Percentiles rank a stretch among this genome's conserved stretches.
phyloP scores from a whole-genome alignment of 352 stramenopile genomes.

The Pythium sp. region DNA sequence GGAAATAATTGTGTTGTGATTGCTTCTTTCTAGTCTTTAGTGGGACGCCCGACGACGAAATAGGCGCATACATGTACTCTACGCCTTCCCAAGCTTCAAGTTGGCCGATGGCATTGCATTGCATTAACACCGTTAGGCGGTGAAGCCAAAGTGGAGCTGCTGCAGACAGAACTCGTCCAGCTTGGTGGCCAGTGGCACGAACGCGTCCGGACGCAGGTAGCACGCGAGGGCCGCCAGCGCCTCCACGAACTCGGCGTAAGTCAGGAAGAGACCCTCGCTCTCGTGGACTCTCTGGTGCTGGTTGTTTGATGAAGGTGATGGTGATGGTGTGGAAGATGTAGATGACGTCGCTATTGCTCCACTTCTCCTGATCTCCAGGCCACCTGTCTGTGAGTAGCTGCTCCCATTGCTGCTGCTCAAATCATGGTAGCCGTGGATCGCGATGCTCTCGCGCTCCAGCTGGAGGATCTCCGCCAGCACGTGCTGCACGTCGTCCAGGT shows the following conservation, averaged over 20 bases:
- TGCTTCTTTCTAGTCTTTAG: too few relatives aligned
- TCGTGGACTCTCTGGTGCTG: constrained; percentile 14
- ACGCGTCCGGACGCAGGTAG: constrained; percentile 59
- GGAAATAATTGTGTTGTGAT: too few relatives aligned
- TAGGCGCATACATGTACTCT: too few relatives aligned
- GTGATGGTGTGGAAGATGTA: not conserved
- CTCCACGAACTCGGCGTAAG: constrained; percentile 60
- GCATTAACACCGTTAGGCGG: not conserved
- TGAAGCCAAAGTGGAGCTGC: constrained; percentile 20
- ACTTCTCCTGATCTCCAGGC: too few relatives aligned
- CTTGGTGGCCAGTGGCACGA: constrained; percentile 53
- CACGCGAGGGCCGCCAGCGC: constrained; percentile 51
- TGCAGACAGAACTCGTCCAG: constrained; percentile 59
- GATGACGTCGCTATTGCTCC: not conserved
- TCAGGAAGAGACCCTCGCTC: constrained; percentile 39
- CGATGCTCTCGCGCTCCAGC: constrained; percentile 52
- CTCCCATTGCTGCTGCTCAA: not conserved
- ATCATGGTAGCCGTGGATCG: constrained; percentile 4
- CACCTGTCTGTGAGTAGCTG: too few relatives aligned
- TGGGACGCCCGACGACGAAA: not conserved
- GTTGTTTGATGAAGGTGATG: not conserved
- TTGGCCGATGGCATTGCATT: not conserved
- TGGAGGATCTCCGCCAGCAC: constrained; percentile 58
- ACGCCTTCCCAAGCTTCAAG: not conserved
- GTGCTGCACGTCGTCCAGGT: constrained; percentile 62